Base-by-base conservation (phyloP, 495 filamentous ascomycete genomes). In the Penicillium ochrochloron region DNA sequence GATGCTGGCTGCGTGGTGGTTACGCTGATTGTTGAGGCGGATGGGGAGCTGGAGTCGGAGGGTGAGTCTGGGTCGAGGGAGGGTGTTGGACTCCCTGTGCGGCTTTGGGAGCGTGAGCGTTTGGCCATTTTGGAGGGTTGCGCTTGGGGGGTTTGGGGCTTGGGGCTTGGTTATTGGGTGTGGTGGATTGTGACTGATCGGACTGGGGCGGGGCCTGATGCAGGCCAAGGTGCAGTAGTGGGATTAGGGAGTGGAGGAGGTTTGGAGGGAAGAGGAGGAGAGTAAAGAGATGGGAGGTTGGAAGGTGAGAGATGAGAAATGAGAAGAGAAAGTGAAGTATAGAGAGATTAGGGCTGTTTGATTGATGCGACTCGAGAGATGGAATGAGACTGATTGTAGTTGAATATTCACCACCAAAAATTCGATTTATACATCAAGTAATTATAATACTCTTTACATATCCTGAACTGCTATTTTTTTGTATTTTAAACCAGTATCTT, bases 71-170 rank as follows among this genome's bases (percentile, higher is more conserved):
- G 68, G 58, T 76, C 73, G 37, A 70, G 69, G 42, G 85, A 85
- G 66, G 75, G 25, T 27, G 25, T 27, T 27, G 25, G 74, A 70
- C 78, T 79, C 75, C 85, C 78, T 73, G 44, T 12, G 44, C 8
- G 19, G 44, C 44, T 48, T 14, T 48, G 44, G 15, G 51, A 54
- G 23, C 31, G 51, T 54, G 82, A 83, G 73, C 87, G 87, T 77
- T 90, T 90, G 61, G 82, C 80, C 84, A 88, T 80, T 62, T 63
- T 55, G 48, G 29, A 37, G 7, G 57, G 42, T 19, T 15, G 19
- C 8, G 0, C 8, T 68, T 65, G 60, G 64, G 53, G 54, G 41
- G 50, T 52, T 57, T 67, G 68, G 67, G 21, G 21, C 9, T 27
- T 66, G 73, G 69, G 61, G 62, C 70, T 64, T 54, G n/a, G 60